Evolutionary conservation across 345 rosid species (phyloP).

Genomic region (Moricandia moricandioides): DNA sequence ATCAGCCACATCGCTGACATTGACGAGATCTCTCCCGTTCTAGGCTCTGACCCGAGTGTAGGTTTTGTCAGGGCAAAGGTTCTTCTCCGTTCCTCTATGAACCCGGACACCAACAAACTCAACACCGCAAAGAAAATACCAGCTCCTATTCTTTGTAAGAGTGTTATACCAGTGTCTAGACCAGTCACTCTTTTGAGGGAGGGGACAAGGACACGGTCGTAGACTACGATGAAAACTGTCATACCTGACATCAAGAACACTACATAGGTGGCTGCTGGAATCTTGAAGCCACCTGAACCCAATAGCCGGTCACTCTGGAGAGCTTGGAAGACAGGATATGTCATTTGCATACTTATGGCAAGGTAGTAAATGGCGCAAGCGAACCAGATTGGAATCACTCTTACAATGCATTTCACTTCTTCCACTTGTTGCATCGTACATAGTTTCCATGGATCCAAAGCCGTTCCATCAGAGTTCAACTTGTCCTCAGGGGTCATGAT

Average conservation of each 20-base stretch:
- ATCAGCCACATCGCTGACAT: conserved; percentile 53
- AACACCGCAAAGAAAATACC: conserved; percentile 42
- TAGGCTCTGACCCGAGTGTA: conserved; percentile 42
- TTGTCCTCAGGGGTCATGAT: conserved; percentile 43
- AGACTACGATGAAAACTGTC: conserved; percentile 49
- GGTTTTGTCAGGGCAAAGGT: conserved; percentile 46
- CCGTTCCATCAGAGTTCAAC: conserved; percentile 45
- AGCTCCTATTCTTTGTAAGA: conserved; percentile 46
- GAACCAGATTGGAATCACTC: conserved; percentile 63
- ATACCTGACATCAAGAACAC: conserved; percentile 54
- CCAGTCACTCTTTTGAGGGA: conserved; percentile 39
- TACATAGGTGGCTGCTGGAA: conserved; percentile 55
- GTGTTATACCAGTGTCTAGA: conserved; percentile 45
- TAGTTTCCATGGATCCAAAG: conserved; percentile 55
- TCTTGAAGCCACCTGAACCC: conserved; percentile 48
- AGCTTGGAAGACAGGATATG: conserved; percentile 62
- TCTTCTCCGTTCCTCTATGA: conserved; percentile 48
- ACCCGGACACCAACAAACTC: conserved; percentile 45
- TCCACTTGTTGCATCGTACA: conserved; percentile 69
- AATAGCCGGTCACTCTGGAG: conserved; percentile 50
- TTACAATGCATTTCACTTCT: conserved; percentile 58
- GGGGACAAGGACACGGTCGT: conserved; percentile 53
- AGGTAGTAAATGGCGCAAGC: conserved; percentile 43
- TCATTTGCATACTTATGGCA: conserved; percentile 39
- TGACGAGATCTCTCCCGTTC: conserved; percentile 49